These are phyloP conservation scores for Ascodesmis nigricans DNA, from an alignment of 495 filamentous ascomycete genomes.

Conservation along the genomic window DNA sequence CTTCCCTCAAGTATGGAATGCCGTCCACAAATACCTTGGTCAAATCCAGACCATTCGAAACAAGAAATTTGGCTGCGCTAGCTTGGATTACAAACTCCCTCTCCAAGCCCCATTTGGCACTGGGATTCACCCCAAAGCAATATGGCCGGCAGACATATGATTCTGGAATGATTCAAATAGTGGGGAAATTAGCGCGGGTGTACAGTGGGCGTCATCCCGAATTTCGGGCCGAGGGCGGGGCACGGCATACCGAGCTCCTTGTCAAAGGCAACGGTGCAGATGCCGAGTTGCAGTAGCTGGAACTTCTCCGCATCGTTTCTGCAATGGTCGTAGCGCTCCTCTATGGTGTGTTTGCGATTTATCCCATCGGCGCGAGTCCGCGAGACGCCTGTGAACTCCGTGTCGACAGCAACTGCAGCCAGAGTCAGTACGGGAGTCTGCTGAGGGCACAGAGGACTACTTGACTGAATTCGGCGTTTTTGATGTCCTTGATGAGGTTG, in stretches of 20 bases:
- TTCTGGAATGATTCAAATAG: slow-evolving; percentile 18
- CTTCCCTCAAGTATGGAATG: slow-evolving; percentile 44
- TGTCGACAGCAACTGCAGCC: slow-evolving; percentile 37
- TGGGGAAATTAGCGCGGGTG: not conserved
- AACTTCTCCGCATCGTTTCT: slow-evolving; percentile 47
- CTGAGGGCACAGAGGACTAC: slow-evolving; percentile 1
- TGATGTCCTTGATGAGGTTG: slow-evolving; percentile 32
- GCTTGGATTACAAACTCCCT: slow-evolving; percentile 24
- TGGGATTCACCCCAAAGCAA: slow-evolving; percentile 43
- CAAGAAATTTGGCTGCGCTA: slow-evolving; percentile 39
- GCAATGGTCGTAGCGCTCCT: slow-evolving; percentile 42
- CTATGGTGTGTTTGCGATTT: slow-evolving; percentile 29
- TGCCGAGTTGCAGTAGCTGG: slow-evolving; percentile 52
- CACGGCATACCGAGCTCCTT: slow-evolving; percentile 6
- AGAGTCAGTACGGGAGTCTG: not conserved
- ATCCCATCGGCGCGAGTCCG: slow-evolving; percentile 11
- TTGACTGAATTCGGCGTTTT: slow-evolving; percentile 35
- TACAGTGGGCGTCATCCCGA: not conserved
- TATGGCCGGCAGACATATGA: slow-evolving; percentile 42
- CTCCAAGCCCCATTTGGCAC: slow-evolving; percentile 20
- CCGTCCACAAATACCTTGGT: slow-evolving; percentile 34
- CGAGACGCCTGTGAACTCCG: slow-evolving; percentile 55
- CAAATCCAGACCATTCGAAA: slow-evolving; percentile 36
- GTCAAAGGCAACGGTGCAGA: slow-evolving; percentile 21
- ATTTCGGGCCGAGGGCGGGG: no score